Evolutionary conservation across 192 early-diverging fungal species (phyloP), one percentile per base, ranked within the genome.

Genomic region (Chytriomyces sp.): DNA sequence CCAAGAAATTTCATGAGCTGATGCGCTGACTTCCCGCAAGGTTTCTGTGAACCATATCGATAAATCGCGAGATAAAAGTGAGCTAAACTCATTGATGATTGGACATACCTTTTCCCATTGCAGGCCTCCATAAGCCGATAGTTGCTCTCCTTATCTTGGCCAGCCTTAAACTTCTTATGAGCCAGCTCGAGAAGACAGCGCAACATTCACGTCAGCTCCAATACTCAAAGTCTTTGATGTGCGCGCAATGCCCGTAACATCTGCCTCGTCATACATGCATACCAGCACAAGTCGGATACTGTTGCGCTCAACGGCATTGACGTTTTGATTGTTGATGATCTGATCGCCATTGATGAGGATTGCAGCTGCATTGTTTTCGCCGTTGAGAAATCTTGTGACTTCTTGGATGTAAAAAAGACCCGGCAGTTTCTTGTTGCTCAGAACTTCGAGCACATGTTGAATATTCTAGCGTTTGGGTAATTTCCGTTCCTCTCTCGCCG

Each of bases 241-340:
- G 13, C 82, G 44, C 45, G 81, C 75, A 20, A 57, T 69, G 28
- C 77, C 80, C 13, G 48, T 69, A 18, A 63, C 24, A 45, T 65
- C 10, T 65, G 53, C 61, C 5, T 67, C 64, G 23, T 78, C 85
- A 59, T 78, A 62, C 82, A 84, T 80, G 59, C 69, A 82, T 6
- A 86, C 81, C 5, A 82, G 78, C 50, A 86, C 64, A 7, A 84
- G 71, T 43, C 71, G 53, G 60, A 81, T 75, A 61, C 73, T 71
- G 57, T 81, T 79, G 46, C 78, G 77, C 67, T 82, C 80, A 53
- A 77, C 73, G 48, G 82, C 43, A 61, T 84, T 82, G 23, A 81
- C 77, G 77, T 86, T 80, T 44, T 80, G 82, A 80, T 86, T 86
- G 64, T 81, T 80, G 72, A 86, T 84, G 78, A 86, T 84, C 62